A percentile compares a stretch with the other conserved stretches of the same genome.
Evolutionary conservation across 2,329 filamentous ascomycete genomes (phyloP).

Genomic region (Calonectria honghensis): DNA sequence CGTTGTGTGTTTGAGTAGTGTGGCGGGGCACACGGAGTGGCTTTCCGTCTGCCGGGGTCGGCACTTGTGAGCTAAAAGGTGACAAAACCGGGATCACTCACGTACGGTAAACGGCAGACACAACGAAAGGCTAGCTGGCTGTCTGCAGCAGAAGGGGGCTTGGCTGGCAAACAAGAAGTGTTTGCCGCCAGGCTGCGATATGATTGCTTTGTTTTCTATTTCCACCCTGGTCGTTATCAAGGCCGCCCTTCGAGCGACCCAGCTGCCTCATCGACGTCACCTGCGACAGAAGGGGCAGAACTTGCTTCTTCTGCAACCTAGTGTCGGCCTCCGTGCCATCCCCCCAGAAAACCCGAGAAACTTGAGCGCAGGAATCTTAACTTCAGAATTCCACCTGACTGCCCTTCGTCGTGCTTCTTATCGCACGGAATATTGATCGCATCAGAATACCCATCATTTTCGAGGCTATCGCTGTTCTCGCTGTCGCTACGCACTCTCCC

Average conservation of each 20-base stretch:
- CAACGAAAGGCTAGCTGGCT: not conserved
- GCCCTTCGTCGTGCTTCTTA: not conserved
- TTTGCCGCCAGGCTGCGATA: not conserved
- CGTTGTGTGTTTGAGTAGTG: constrained; percentile 32
- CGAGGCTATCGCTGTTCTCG: not conserved
- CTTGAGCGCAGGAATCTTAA: not conserved
- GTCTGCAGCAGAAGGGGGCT: not conserved
- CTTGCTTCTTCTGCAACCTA: constrained; percentile 35
- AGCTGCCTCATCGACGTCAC: constrained; percentile 22
- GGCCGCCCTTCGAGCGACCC: not conserved
- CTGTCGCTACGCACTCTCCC: not conserved
- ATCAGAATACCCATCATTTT: not conserved
- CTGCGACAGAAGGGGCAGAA: constrained; percentile 28
- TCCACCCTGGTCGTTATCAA: not conserved
- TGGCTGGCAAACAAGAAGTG: not conserved
- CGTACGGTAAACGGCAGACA: constrained; percentile 1
- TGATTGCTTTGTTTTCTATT: not conserved
- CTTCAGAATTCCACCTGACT: not conserved
- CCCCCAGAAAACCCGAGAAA: not conserved
- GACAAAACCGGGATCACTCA: constrained; percentile 30
- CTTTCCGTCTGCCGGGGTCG: constrained; percentile 43
- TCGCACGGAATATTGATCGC: not conserved
- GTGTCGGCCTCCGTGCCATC: constrained; percentile 4
- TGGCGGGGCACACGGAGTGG: constrained; percentile 49
- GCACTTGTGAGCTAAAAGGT: constrained; percentile 32